phyloP scores from a whole-genome alignment of 148 eudicot genomes.

The Agrostemma githago region DNA sequence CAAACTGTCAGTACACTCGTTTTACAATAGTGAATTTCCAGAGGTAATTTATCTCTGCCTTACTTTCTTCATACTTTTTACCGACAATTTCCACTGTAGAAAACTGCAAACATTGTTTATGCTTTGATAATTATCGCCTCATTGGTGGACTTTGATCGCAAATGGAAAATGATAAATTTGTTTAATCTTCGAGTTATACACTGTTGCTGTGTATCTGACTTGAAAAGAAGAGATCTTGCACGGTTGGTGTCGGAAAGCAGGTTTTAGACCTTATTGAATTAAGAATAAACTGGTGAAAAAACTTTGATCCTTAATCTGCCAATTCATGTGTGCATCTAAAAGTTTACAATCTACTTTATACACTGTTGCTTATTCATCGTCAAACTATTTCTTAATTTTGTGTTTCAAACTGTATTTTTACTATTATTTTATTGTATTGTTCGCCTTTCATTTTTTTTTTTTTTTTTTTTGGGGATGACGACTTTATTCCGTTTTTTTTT shows the following conservation, averaged over 20 bases:
- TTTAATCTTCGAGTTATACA: not conserved
- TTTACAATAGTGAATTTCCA: slow-evolving; percentile 19
- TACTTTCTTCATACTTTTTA: not conserved
- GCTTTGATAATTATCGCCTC: not conserved
- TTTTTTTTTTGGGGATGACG: too few species aligned
- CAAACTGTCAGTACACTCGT: slow-evolving; percentile 11
- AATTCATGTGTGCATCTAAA: slow-evolving; percentile 4
- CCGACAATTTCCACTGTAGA: too few species aligned
- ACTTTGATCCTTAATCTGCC: not conserved
- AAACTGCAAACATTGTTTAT: not conserved
- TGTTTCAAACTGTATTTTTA: not conserved
- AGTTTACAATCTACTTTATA: not conserved
- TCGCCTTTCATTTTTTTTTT: too few species aligned
- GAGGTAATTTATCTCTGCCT: slow-evolving; percentile 11
- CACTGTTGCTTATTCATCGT: not conserved
- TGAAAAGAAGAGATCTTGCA: not conserved
- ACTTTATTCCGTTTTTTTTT: not conserved
- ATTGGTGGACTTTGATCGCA: too few species aligned
- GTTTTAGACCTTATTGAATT: not conserved
- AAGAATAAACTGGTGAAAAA: not conserved
- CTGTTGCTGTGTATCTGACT: not conserved
- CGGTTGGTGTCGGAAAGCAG: not conserved
- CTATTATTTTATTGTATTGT: too few species aligned
- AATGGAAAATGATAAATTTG: not conserved
- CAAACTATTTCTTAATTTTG: too few species aligned